Evolutionary conservation across 768 basidiomycete genomes (phyloP), one percentile per base, ranked within the genome.

Genomic region (Boletus subparvulus): DNA sequence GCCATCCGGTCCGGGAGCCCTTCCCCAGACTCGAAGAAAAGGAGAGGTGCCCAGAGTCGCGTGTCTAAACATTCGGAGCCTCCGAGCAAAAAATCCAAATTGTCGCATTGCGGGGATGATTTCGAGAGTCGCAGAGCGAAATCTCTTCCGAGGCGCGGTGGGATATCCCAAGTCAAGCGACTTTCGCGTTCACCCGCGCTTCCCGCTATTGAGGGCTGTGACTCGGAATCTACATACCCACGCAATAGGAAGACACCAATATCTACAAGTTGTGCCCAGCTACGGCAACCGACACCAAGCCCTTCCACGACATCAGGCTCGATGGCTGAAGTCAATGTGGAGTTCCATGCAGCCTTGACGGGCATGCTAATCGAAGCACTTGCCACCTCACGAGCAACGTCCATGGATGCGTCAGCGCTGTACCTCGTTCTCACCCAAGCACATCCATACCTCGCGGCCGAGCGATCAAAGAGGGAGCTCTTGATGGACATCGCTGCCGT

Each of bases 311-410:
- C 30, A 11, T 51, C 52, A 21, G 54, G 37, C 17, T 26, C 56
- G 8, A 44, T 64, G 16, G 52, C 71, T 41, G 51, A 71, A 13
- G 45, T 32, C 26, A 42, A 61, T n/a, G 48, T n/a, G 2, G 63
- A 64, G 40, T 64, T 63, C 11, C 76, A 77, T 56, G 63, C 65
- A 0, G 83, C 85, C 61, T 67, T 87, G 24, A 79, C 78, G 48
- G 88, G 88, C 3, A 80, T 89, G 80, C 71, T 90, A 2, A 81
- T 90, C 60, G 86, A 89, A 73, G 79, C 79, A 37, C 77, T 90
- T 69, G 88, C 86, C 13, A 80, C 81, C n/a, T 85, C 87, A 4
- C 83, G 88, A 21, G 86, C 87, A 19, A 86, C 86, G 1, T 84
- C 84, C 19, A 73, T 88, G 59, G 77, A 87, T 19, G 75, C 80